phyloP scores from a whole-genome alignment of 2,329 filamentous ascomycete genomes.

The Paraphaeosphaeria sporulosa region DNA sequence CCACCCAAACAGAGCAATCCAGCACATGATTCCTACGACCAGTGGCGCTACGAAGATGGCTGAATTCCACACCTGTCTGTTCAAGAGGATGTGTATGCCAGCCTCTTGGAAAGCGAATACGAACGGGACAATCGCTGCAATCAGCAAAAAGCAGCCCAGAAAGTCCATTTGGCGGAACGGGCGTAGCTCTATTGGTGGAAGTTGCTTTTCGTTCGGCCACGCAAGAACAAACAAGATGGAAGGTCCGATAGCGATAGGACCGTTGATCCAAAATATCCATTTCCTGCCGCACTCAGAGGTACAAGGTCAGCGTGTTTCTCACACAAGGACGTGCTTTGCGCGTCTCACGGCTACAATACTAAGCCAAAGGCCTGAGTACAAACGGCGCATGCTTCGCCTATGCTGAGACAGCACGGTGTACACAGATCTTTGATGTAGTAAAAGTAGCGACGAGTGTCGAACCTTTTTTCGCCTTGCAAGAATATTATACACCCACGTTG shows the following conservation, averaged over 20 bases:
- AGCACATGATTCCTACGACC: conserved; percentile 12
- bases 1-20: conserved; percentile 14
- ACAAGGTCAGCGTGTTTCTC: too few relatives aligned
- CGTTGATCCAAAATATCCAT: conserved; percentile 11
- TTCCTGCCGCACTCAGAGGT: too few relatives aligned
- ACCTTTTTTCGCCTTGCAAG: too few relatives aligned
- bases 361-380: too few relatives aligned
- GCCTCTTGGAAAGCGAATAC: conserved; percentile 67
- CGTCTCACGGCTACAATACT: too few relatives aligned
- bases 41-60: conserved; percentile 15
- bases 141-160: conserved; percentile 60
- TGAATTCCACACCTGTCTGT: conserved; percentile 15
- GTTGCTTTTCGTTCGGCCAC: conserved; percentile 15
- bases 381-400: too few relatives aligned
- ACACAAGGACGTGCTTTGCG: too few relatives aligned
- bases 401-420: too few relatives aligned
- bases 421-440: too few relatives aligned
- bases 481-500: too few relatives aligned
- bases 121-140: conserved; percentile 62
- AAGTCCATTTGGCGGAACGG: conserved; percentile 34
- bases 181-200: conserved; percentile 9
- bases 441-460: too few relatives aligned
- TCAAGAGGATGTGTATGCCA: conserved; percentile 37
- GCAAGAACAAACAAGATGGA: conserved; percentile 8
- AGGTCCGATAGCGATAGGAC: conserved; percentile 34